phyloP scores from a whole-genome alignment of 1,139 yeast species.

The Magnusiomyces magnusii region DNA sequence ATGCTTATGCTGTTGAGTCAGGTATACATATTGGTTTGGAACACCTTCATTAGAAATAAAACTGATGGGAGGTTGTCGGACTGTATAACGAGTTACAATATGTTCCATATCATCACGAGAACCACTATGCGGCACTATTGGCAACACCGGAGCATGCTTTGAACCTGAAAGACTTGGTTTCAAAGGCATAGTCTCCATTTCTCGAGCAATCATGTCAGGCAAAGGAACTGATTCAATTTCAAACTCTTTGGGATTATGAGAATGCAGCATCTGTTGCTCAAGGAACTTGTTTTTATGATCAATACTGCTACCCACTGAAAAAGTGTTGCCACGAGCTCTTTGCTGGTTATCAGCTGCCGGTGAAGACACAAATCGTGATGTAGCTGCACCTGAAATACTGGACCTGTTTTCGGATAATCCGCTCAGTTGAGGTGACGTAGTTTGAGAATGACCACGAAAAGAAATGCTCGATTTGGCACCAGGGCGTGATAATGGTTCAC shows the following conservation, averaged over 20 bases:
- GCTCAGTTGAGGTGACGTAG: background rate
- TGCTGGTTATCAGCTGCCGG: background rate
- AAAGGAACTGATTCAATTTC: background rate
- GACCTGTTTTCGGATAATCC: background rate
- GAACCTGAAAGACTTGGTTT: background rate
- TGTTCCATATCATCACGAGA: slow-evolving; percentile 4
- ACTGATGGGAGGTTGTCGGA: background rate
- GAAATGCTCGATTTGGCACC: background rate
- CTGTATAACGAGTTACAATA: slow-evolving; percentile 1
- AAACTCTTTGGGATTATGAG: background rate
- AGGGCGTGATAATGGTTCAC: background rate
- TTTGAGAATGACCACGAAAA: background rate
- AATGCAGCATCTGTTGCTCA: background rate
- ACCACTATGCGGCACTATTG: background rate
- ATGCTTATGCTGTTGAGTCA: background rate
- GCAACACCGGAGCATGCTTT: background rate
- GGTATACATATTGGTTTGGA: background rate
- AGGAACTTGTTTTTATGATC: background rate
- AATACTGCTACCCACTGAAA: background rate
- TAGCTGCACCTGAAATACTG: background rate
- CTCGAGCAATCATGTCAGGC: background rate
- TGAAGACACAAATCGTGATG: background rate
- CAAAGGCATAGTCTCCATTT: background rate
- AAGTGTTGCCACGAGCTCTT: background rate
- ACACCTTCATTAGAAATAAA: background rate